Conservation (phyloP, 345 rosid genomes). For the Viola odorata region DNA sequence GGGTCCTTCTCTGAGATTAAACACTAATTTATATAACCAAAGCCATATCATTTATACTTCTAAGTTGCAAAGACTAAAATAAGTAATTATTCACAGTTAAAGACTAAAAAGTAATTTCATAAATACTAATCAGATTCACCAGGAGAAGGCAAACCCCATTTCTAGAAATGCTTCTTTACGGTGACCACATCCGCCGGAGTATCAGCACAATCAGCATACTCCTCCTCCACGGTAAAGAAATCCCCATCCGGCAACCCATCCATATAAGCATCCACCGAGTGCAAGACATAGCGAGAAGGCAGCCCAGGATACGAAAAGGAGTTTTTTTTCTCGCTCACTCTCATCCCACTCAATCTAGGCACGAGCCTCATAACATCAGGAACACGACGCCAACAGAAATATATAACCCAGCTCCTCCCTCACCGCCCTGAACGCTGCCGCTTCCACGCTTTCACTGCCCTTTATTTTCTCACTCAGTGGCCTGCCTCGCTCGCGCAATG, state of each 20-base stretch:
- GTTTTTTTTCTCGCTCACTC: constrained; percentile 63
- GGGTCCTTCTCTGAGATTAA: no score
- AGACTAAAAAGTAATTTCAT: no score
- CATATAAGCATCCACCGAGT: constrained; percentile 61
- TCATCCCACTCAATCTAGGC: constrained; percentile 42
- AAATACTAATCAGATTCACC: no score
- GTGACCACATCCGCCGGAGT: constrained; percentile 46
- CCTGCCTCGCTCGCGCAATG: constrained; percentile 50
- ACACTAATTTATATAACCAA: no score
- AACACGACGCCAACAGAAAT: constrained; percentile 16
- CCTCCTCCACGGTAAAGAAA: constrained; percentile 69
- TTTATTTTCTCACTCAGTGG: constrained; percentile 94
- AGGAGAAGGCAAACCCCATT: constrained; percentile 38
- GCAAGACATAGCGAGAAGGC: constrained; percentile 69
- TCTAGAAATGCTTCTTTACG: constrained; percentile 79
- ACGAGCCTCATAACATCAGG: constrained; percentile 25
- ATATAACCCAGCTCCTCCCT: constrained; percentile 81
- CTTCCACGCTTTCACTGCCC: constrained; percentile 56
- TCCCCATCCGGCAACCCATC: constrained; percentile 84
- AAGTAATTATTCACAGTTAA: no score
- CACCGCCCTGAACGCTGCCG: constrained; percentile 60
- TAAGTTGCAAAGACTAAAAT: no score
- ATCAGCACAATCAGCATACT: constrained; percentile 43
- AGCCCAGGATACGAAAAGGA: constrained; percentile 79
- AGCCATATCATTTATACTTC: no score